Base-by-base conservation (phyloP, 805 yeast genomes). In the Kodamaea kakaduensis region DNA sequence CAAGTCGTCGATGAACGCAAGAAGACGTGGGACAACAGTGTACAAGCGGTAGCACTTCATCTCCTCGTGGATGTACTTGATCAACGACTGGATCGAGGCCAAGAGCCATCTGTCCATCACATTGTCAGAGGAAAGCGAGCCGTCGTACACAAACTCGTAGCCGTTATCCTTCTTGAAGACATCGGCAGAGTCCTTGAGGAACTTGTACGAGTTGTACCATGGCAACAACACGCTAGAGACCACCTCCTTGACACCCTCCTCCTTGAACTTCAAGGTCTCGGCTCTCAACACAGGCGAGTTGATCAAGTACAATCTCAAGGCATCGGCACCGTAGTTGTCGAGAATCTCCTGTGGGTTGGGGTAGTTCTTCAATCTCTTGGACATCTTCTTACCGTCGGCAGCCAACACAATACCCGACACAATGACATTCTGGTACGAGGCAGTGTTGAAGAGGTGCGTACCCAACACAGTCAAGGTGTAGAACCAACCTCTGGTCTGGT, bases 401-500 rank as follows among this genome's bases (percentile, higher is more conserved):
- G 99, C 99, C 49, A 93, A 75, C 29, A 93, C 96, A 57, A 93
- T 85, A 73, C 99, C 99, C 27, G 88, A 73, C 34, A 93, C 98
- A 60, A 93, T 86, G 46, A 89, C 96, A 61, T 93, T 93, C 64
- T 90, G 71, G 73, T 84, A 93, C 32, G 99, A 97, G 45, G 95
- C 94, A 40, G 81, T 76, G 54, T 84, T 81, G 69, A 93, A 93
- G 52, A 93, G 69, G 52, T 90, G 97, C 39, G 96, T 86, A 61
- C 97, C 98, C 54, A 93, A 74, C 16, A 93, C 96, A 30, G 95
- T 82, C 61, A 93, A 74, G 35, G 98, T 93, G 66, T 93, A 93
- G 69, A 93, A 93, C 99, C 99, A 93, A 59, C 99, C 99, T 78
- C 99, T 86, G 41, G 99, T 93, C 72, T 93, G 99, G 68, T 93